A percentile compares a stretch with the other conserved stretches of the same genome.
Evolutionary conservation across 352 stramenopile genomes (phyloP).

Genomic region (Globisporangium radiosum): DNA sequence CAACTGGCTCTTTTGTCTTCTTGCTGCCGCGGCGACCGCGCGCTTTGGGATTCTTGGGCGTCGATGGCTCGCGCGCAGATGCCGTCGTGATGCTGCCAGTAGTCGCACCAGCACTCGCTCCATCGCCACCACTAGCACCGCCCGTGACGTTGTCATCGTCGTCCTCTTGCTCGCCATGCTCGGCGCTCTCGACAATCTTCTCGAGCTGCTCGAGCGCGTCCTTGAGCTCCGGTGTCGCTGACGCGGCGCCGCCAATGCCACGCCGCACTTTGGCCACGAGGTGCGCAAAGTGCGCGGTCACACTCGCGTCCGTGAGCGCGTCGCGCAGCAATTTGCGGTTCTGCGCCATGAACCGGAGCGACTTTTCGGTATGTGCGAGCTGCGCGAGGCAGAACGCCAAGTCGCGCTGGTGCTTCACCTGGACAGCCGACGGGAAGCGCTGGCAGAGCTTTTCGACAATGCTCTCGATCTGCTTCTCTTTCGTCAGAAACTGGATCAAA

Average conservation of each 20-base stretch:
- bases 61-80: constrained; percentile 16
- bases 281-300: constrained; percentile 88
- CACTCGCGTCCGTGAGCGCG: constrained; percentile 87
- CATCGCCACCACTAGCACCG: not conserved
- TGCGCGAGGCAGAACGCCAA: constrained; percentile 94
- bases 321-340: constrained; percentile 86
- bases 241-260: constrained; percentile 21
- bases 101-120: not conserved
- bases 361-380: constrained; percentile 92
- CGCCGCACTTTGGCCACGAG: constrained; percentile 66
- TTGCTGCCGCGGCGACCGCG: constrained; percentile 19
- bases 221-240: constrained; percentile 58
- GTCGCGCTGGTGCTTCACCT: constrained; percentile 70
- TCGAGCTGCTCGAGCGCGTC: constrained; percentile 72
- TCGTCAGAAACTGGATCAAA: constrained; percentile 96
- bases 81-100: not conserved
- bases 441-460: constrained; percentile 92
- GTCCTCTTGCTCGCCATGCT: constrained; percentile 52
- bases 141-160: constrained; percentile 5
- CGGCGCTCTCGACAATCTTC: constrained; percentile 36
- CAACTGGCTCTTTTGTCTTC: constrained; percentile 29
- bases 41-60: constrained; percentile 23
- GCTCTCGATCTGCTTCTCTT: constrained; percentile 89
- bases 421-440: constrained; percentile 84
- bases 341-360: constrained; percentile 89